A percentile compares a stretch with the other conserved stretches of the same genome.
Conservation (phyloP, 495 filamentous ascomycete genomes). For the Penicillium turbatum region DNA sequence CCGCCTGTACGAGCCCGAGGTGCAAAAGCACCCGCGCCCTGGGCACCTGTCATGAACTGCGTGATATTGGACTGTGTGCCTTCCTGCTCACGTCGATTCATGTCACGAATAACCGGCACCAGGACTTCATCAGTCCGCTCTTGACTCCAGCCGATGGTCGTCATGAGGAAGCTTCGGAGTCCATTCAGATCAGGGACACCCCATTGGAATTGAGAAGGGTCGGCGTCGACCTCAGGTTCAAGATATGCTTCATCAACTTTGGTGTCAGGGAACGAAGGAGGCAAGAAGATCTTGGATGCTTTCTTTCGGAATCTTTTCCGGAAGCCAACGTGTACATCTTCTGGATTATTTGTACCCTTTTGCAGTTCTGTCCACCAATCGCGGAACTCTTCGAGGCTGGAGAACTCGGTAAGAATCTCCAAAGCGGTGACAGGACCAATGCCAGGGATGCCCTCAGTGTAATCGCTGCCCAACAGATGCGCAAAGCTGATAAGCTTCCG, state of each 20-base stretch:
- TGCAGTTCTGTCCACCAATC: constrained; percentile 87
- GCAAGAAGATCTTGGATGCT: constrained; percentile 78
- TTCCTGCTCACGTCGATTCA: constrained; percentile 81
- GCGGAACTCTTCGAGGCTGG: constrained; percentile 60
- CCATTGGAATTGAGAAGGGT: constrained; percentile 82
- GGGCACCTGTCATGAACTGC: constrained; percentile 67
- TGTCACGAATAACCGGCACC: constrained; percentile 88
- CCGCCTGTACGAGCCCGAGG: constrained; percentile 58
- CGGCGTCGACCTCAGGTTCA: constrained; percentile 75
- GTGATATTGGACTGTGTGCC: constrained; percentile 97
- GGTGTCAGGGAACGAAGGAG: constrained; percentile 67
- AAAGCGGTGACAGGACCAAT: constrained; percentile 91
- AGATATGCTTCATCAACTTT: constrained; percentile 79
- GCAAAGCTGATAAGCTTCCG: constrained; percentile 80
- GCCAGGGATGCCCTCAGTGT: constrained; percentile 85
- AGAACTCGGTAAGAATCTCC: constrained; percentile 90
- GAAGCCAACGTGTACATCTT: constrained; percentile 53
- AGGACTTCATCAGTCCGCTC: constrained; percentile 92
- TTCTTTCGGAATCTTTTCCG: constrained; percentile 80
- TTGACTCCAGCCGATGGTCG: constrained; percentile 86
- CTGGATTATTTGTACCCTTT: constrained; percentile 37
- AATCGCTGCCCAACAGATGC: constrained; percentile 87
- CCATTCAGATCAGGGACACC: constrained; percentile 90
- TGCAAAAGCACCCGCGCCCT: constrained; percentile 70
- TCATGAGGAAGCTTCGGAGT: constrained; percentile 79